These are phyloP conservation scores for Taphrina communis DNA, from an alignment of 1,139 yeast genomes.

Conservation along the genomic window DNA sequence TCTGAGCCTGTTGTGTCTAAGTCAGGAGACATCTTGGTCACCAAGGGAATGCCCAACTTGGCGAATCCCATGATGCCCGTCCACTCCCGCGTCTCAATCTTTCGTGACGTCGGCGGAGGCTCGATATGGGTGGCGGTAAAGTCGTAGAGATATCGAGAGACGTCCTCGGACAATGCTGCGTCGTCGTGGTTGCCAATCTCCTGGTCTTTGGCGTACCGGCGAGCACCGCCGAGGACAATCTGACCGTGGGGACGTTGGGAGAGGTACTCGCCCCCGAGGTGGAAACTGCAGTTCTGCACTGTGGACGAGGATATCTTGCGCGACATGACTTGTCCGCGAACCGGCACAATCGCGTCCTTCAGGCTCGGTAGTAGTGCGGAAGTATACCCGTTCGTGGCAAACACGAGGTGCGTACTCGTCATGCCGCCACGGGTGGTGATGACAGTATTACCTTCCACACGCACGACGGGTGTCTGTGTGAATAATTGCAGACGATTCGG, in stretches of 20 bases:
- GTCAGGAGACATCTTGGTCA: neutral
- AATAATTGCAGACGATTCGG: neutral
- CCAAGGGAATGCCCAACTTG: conserved; percentile 23
- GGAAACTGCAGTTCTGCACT: conserved; percentile 14
- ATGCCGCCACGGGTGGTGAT: neutral
- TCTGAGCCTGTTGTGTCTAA: neutral
- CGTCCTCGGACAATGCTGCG: neutral
- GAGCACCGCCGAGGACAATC: conserved; percentile 14
- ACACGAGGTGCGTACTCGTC: conserved; percentile 6
- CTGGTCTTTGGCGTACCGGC: conserved; percentile 12
- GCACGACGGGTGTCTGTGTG: conserved; percentile 9
- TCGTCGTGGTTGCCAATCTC: conserved; percentile 12
- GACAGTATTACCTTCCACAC: neutral
- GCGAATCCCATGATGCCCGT: conserved; percentile 32
- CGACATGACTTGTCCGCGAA: conserved; percentile 28
- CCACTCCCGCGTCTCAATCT: conserved; percentile 12
- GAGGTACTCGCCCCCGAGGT: conserved; percentile 26
- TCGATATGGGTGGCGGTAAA: conserved; percentile 1
- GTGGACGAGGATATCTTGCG: neutral
- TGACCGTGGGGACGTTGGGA: conserved; percentile 15
- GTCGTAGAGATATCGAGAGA: conserved; percentile 1
- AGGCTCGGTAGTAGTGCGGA: conserved; percentile 12
- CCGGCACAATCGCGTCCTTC: conserved; percentile 23
- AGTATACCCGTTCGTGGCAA: conserved; percentile 29
- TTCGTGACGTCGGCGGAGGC: neutral